Evolutionary conservation across 805 yeast genomes (phyloP), one percentile per base, ranked within the genome.

Genomic region (Metschnikowia amazonensis): DNA sequence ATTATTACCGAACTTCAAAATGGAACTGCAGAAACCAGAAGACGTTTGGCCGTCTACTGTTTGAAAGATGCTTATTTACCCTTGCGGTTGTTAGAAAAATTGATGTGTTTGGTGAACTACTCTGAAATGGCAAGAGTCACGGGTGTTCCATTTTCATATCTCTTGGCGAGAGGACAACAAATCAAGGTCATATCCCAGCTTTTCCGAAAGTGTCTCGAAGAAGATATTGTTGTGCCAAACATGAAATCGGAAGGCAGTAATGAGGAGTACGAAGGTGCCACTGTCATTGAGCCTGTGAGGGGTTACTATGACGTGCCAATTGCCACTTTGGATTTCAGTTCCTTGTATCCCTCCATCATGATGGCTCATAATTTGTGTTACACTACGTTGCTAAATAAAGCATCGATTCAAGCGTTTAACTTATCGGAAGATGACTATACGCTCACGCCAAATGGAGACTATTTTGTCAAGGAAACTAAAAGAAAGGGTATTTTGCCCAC

Each of bases 61-160:
- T 72, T 94, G 58, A 94, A 94, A 59, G 99, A 94, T 73, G 97
- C 99, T 0, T 90, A 85, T 59, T 71, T 94, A 37, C 99, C 99
- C 1, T 61, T 94, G 56, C 72, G 99, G 52, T 73, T 94, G 30
- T 66, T 90, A 57, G 97, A 92, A 52, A 95, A 92, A 59, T 75
- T 94, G 44, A 95, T 94, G 99, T 89, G 97, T 57, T 72, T 94
- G 49, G 95, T 95, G 49, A 94, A 94, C 60, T 94, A 94, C 66
- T 92, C 97, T 0, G 99, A 94, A 67, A 94, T 94, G 99, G 97
- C 99, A 1, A 84, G 99, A 71, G 99, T 94, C 23, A 94, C 99
- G 0, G 99, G 99, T 53, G 98, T 94, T 9, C 99, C 99, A 0
- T 89, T 94, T 59, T 85, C 97, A 1, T 92, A 82, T 60, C 74